Conservation (phyloP, 352 stramenopile species). For the Pythium rishiriense region DNA sequence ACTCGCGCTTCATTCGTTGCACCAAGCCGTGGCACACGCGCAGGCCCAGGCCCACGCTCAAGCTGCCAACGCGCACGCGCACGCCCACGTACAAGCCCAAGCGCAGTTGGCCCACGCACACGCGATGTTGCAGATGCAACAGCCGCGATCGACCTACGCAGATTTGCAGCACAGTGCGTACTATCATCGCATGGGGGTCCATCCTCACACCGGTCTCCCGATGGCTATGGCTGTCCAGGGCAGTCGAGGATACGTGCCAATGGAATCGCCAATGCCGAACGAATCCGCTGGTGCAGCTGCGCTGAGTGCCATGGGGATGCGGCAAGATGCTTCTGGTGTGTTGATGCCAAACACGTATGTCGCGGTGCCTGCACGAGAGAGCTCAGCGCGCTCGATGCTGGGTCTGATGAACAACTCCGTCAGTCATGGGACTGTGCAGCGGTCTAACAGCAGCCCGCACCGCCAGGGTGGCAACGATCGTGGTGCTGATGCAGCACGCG, state of each 20-base stretch:
- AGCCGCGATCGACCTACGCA: conserved; percentile 37
- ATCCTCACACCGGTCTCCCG: conserved; percentile 28
- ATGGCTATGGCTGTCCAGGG: conserved; percentile 15
- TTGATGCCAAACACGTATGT: conserved; percentile 19
- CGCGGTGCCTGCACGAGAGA: conserved; percentile 32
- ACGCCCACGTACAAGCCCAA: conserved; percentile 45
- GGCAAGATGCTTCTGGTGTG: conserved; percentile 10
- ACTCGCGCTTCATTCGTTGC: conserved; percentile 59
- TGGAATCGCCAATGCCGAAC: conserved; percentile 10
- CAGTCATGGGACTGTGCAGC: conserved; percentile 14
- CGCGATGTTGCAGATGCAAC: conserved; percentile 56
- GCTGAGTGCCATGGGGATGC: conserved; percentile 6
- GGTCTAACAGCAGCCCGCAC: conserved; percentile 19
- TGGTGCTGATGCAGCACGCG: not conserved
- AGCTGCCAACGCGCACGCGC: conserved; percentile 27
- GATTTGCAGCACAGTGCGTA: conserved; percentile 49
- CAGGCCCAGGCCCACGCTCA: conserved; percentile 32
- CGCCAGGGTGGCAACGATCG: not conserved
- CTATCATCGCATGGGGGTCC: conserved; percentile 52
- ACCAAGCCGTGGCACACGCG: conserved; percentile 39
- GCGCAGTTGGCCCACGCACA: conserved; percentile 41
- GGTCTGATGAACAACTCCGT: conserved; percentile 41
- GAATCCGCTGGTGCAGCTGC: conserved; percentile 1
- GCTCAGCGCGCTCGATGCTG: conserved; percentile 54
- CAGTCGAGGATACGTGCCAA: conserved; percentile 21